Conservation (phyloP, 768 basidiomycete species). For the Pilatotrama ljubarskyi region DNA sequence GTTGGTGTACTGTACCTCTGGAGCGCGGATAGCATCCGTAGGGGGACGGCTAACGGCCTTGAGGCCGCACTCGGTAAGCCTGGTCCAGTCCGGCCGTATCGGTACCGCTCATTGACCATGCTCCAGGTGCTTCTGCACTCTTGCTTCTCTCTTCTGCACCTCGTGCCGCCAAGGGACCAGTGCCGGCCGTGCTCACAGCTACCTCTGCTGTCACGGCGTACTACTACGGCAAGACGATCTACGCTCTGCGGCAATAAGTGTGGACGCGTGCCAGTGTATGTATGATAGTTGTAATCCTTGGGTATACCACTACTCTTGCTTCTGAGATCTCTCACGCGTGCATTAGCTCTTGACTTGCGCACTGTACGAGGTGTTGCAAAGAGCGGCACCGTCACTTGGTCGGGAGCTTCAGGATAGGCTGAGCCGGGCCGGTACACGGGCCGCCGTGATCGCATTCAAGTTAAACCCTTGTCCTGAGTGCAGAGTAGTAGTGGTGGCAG, state of each 20-base stretch:
- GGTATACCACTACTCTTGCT: not conserved
- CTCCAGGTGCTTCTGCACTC: conserved; percentile 65
- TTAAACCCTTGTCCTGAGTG: not conserved
- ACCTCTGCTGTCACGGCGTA: conserved; percentile 59
- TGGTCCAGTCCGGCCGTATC: not conserved
- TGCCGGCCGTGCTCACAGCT: conserved; percentile 62
- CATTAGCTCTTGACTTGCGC: too few species aligned
- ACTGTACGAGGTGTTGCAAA: too few species aligned
- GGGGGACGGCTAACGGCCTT: conserved; percentile 70
- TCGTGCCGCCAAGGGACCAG: conserved; percentile 69
- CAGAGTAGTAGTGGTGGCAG: too few species aligned
- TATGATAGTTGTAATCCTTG: conserved; percentile 12
- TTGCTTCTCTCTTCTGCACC: conserved; percentile 74
- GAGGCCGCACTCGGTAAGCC: conserved; percentile 72
- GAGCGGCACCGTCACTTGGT: too few species aligned
- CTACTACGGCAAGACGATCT: conserved; percentile 69
- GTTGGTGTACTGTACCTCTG: conserved; percentile 80
- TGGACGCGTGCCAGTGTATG: not conserved
- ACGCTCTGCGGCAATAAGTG: conserved; percentile 27
- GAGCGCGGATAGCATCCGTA: conserved; percentile 75
- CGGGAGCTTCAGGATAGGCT: too few species aligned
- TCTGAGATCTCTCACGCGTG: not conserved
- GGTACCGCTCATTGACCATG: not conserved
- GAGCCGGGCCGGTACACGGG: too few species aligned
- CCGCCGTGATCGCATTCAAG: too few species aligned